Percentiles rank a stretch among this genome's conserved stretches.
phyloP scores from a whole-genome alignment of 768 basidiomycete genomes.

The Lyophyllum semitale region DNA sequence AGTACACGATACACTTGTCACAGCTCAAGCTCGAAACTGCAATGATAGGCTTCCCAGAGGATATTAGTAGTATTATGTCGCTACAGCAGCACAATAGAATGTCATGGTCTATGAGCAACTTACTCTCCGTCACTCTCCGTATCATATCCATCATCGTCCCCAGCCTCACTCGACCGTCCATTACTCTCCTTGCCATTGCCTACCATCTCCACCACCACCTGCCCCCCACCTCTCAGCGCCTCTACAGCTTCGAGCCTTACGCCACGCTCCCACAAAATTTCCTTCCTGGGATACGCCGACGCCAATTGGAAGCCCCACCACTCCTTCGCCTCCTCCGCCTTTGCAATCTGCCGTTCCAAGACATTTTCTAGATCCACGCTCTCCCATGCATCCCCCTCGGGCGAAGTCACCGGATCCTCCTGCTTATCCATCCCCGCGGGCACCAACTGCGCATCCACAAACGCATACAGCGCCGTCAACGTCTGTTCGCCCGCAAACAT shows the following conservation, averaged over 20 bases:
- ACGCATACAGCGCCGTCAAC: slow-evolving; percentile 70
- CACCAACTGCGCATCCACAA: slow-evolving; percentile 64
- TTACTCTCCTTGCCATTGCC: neutral
- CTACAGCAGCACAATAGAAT: too few relatives aligned
- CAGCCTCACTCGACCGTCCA: neutral
- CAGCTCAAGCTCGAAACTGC: too few relatives aligned
- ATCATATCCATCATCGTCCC: neutral
- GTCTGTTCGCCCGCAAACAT: slow-evolving; percentile 51
- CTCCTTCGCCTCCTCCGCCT: slow-evolving; percentile 19
- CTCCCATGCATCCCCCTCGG: slow-evolving; percentile 36
- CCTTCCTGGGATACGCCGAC: slow-evolving; percentile 69
- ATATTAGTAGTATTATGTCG: too few relatives aligned
- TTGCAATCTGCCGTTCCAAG: slow-evolving; percentile 30
- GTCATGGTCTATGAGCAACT: neutral
- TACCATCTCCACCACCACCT: slow-evolving; percentile 36
- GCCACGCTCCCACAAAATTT: slow-evolving; percentile 52
- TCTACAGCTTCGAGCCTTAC: slow-evolving; percentile 45
- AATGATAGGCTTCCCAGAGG: too few relatives aligned
- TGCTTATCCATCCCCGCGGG: slow-evolving; percentile 38
- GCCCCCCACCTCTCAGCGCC: slow-evolving; percentile 53
- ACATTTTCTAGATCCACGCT: slow-evolving; percentile 36
- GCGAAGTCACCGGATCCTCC: slow-evolving; percentile 44
- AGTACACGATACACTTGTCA: too few relatives aligned
- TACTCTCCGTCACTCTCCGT: neutral
- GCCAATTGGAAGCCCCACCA: slow-evolving; percentile 80